Percentiles rank a stretch among this genome's conserved stretches.
These are phyloP conservation scores for Nannizzia gypsea DNA, from an alignment of 2,329 filamentous ascomycete genomes.

Conservation along the genomic window DNA sequence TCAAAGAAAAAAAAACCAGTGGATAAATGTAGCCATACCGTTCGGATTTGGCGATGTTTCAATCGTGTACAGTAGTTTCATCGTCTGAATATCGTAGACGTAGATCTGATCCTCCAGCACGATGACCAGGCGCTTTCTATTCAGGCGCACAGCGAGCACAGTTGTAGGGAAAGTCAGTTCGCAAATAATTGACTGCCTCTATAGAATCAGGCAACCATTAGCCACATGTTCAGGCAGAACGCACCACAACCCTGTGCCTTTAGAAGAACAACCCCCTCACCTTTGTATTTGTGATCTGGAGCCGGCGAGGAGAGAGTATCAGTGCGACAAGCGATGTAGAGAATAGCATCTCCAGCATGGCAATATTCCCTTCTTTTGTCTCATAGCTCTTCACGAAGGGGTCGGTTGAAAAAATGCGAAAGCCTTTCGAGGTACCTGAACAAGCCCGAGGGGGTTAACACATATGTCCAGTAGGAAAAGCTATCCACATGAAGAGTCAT, in stretches of 20 bases:
- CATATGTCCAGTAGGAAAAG: not conserved
- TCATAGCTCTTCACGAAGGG: constrained; percentile 92
- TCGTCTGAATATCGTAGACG: constrained; percentile 96
- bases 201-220: constrained; percentile 7
- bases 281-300: constrained; percentile 97
- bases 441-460: constrained; percentile 14
- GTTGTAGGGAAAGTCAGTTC: constrained; percentile 97
- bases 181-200: constrained; percentile 78
- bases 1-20: not conserved
- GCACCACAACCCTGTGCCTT: not conserved
- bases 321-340: constrained; percentile 92
- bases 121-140: constrained; percentile 85
- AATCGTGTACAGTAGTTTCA: constrained; percentile 87
- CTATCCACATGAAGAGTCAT: constrained; percentile 27
- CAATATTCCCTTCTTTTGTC: constrained; percentile 87
- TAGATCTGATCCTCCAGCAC: constrained; percentile 95
- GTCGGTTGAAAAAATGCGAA: constrained; percentile 93
- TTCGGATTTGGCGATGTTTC: constrained; percentile 86
- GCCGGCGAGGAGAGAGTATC: constrained; percentile 77
- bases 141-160: constrained; percentile 83
- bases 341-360: constrained; percentile 97
- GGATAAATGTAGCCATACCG: constrained; percentile 33
- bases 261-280: constrained; percentile 32
- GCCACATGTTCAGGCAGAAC: not conserved
- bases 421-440: constrained; percentile 78